A percentile compares a stretch with the other conserved stretches of the same genome.
These are phyloP conservation scores for Boletus edulis DNA, from an alignment of 768 basidiomycete species.

Conservation along the genomic window DNA sequence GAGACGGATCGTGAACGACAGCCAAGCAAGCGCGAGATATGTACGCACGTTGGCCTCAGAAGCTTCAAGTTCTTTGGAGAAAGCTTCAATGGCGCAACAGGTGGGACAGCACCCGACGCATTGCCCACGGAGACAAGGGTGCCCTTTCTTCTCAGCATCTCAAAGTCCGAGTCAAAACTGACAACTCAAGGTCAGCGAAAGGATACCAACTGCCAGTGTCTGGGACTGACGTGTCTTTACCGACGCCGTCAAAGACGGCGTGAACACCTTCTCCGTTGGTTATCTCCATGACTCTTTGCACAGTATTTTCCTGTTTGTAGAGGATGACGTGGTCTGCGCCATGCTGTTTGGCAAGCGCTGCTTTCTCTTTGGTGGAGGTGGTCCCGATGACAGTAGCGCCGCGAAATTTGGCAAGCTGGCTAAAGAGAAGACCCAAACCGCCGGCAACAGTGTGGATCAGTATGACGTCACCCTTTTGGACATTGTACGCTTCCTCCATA, in stretches of 20 bases:
- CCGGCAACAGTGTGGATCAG: constrained; percentile 92
- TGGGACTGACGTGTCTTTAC: constrained; percentile 80
- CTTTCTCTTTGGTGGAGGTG: constrained; percentile 83
- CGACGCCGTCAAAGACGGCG: constrained; percentile 93
- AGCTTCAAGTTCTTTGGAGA: constrained; percentile 80
- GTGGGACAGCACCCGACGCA: constrained; percentile 80
- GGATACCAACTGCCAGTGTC: not conserved
- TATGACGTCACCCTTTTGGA: constrained; percentile 75
- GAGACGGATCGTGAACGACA: constrained; percentile 11
- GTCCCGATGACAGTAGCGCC: constrained; percentile 95
- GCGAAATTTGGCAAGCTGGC: constrained; percentile 64
- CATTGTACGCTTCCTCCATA: constrained; percentile 81
- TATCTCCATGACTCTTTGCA: constrained; percentile 67
- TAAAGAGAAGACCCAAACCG: constrained; percentile 71
- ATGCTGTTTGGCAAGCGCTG: constrained; percentile 67
- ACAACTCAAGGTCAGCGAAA: not conserved
- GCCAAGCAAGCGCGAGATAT: not conserved
- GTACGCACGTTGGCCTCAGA: constrained; percentile 65
- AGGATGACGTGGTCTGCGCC: constrained; percentile 89
- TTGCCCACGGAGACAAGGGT: constrained; percentile 91
- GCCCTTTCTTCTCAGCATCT: constrained; percentile 80
- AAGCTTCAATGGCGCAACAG: constrained; percentile 72
- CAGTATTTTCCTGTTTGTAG: constrained; percentile 73
- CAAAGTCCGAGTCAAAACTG: constrained; percentile 79
- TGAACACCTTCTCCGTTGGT: constrained; percentile 82